Evolutionary conservation across 2,329 filamentous ascomycete species (phyloP).

Genomic region (Tolypocladium endophyticum): DNA sequence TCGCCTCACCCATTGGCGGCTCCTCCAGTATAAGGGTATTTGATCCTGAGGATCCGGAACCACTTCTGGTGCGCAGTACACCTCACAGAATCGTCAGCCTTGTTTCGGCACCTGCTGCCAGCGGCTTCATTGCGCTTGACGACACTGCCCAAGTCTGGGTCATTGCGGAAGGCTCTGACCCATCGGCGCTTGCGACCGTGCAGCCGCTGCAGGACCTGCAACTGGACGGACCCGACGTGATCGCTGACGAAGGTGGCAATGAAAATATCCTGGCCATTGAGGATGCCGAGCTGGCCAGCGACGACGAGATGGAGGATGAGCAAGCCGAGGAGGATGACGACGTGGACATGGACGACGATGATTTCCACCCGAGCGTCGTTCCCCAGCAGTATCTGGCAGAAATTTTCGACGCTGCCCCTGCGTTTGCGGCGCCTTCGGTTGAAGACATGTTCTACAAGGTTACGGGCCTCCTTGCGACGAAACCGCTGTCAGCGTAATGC

Average conservation of each 20-base stretch:
- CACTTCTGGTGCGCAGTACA: constrained; percentile 47
- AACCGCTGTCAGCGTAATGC: constrained; percentile 26
- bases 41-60: constrained; percentile 45
- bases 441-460: constrained; percentile 70
- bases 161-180: constrained; percentile 47
- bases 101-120: constrained; percentile 49
- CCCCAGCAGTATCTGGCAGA: constrained; percentile 57
- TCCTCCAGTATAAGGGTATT: constrained; percentile 57
- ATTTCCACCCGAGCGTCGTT: constrained; percentile 49
- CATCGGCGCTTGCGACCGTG: constrained; percentile 38
- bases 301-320: constrained; percentile 27
- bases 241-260: constrained; percentile 14
- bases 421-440: constrained; percentile 60
- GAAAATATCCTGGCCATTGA: constrained; percentile 25
- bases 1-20: constrained; percentile 39
- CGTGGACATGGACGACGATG: constrained; percentile 30
- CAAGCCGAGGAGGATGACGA: constrained; percentile 29
- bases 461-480: constrained; percentile 47
- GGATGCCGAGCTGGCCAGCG: constrained; percentile 31
- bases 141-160: constrained; percentile 63
- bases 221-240: constrained; percentile 28
- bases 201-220: constrained; percentile 45
- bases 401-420: constrained; percentile 59
- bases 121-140: constrained; percentile 68
- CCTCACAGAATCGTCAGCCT: constrained; percentile 55